Conservation (phyloP, 257 asterid species). For the Anisodus tanguticus region DNA sequence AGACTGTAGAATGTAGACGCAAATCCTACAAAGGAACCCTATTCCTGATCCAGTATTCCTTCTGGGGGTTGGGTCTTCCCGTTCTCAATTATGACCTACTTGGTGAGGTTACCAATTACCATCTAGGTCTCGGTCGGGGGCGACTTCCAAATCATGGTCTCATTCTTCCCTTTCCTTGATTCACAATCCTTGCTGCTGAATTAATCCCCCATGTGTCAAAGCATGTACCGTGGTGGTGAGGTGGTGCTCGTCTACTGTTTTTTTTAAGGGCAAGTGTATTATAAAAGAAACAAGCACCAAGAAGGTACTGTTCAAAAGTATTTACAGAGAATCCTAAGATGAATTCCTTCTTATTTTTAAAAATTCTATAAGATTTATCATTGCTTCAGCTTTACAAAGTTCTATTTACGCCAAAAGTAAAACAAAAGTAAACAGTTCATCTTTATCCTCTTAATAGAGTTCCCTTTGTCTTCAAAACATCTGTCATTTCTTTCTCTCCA, state of each 20-base stretch:
- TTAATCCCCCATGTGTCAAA: too few species aligned
- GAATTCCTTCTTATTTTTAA: background rate
- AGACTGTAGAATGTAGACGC: conserved; percentile 7
- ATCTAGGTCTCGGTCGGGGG: too few species aligned
- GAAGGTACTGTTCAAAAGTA: background rate
- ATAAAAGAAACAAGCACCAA: background rate
- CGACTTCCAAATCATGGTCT: too few species aligned
- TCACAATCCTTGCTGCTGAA: too few species aligned
- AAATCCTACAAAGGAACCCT: background rate
- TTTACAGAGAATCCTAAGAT: conserved; percentile 3
- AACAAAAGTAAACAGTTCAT: background rate
- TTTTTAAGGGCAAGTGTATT: background rate
- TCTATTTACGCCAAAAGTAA: background rate
- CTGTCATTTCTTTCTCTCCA: conserved; percentile 23
- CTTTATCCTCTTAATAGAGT: background rate
- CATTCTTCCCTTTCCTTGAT: too few species aligned
- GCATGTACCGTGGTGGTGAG: too few species aligned
- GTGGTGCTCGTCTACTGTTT: too few species aligned
- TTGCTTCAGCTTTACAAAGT: conserved; percentile 3
- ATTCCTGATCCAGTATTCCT: background rate
- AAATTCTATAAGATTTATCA: background rate
- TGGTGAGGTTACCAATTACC: too few species aligned
- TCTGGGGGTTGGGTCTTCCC: too few species aligned
- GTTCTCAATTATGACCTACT: too few species aligned
- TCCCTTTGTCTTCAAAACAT: background rate